These are phyloP conservation scores for Chytriomyces sp. DNA, from an alignment of 192 early-diverging fungal species.

Conservation along the genomic window DNA sequence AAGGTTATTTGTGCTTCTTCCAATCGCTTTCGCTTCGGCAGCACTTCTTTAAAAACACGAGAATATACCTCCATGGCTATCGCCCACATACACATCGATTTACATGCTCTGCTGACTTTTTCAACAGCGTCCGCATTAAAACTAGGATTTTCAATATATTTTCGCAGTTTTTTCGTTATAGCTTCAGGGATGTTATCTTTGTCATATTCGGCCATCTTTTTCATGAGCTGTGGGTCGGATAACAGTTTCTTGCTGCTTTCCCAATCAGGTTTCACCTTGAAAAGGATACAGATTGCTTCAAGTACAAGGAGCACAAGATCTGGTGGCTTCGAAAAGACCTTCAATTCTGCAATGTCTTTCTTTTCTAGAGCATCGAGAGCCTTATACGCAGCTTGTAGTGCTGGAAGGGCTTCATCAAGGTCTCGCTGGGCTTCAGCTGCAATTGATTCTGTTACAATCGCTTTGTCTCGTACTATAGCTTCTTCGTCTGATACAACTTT, in stretches of 20 bases:
- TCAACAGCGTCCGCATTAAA: slow-evolving; percentile 62
- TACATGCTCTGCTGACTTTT: slow-evolving; percentile 57
- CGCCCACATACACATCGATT: slow-evolving; percentile 67
- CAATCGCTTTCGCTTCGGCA: slow-evolving; percentile 54
- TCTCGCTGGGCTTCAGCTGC: slow-evolving; percentile 60
- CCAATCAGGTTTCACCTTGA: slow-evolving; percentile 67
- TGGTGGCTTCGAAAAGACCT: slow-evolving; percentile 63
- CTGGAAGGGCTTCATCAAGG: slow-evolving; percentile 61
- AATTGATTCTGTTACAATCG: slow-evolving; percentile 58
- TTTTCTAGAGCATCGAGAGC: slow-evolving; percentile 62
- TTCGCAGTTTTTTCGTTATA: slow-evolving; percentile 57
- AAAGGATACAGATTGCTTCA: slow-evolving; percentile 63
- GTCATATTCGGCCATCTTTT: slow-evolving; percentile 62
- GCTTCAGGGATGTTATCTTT: slow-evolving; percentile 62
- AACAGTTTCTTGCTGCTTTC: slow-evolving; percentile 61
- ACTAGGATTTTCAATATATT: slow-evolving; percentile 61
- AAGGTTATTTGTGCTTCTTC: slow-evolving; percentile 60
- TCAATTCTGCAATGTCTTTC: slow-evolving; percentile 65
- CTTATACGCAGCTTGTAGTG: slow-evolving; percentile 59
- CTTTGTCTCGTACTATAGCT: slow-evolving; percentile 56
- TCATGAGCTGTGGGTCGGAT: slow-evolving; percentile 62
- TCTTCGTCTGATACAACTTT: slow-evolving; percentile 65
- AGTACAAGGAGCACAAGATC: slow-evolving; percentile 59
- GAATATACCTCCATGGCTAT: slow-evolving; percentile 66
- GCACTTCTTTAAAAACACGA: slow-evolving; percentile 58